Conservation (phyloP, 495 filamentous ascomycete genomes). For the Xylaria bambusicola region DNA sequence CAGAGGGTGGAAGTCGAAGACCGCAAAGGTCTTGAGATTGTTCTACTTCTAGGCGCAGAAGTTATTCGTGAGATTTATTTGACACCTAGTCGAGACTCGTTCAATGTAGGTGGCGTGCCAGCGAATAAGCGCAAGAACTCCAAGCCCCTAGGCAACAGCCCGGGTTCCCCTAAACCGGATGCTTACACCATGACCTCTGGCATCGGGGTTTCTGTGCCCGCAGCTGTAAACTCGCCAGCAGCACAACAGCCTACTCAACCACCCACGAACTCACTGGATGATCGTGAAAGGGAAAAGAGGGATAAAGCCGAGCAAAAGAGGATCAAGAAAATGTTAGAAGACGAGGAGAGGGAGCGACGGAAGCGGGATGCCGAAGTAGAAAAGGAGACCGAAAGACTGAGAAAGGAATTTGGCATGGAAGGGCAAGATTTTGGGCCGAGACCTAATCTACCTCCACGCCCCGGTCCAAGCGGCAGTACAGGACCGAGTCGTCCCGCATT, state of each 20-base stretch:
- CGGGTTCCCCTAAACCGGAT: slow-evolving; percentile 19
- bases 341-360: slow-evolving; percentile 70
- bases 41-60: slow-evolving; percentile 76
- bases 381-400: slow-evolving; percentile 80
- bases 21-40: slow-evolving; percentile 88
- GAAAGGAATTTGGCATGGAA: slow-evolving; percentile 66
- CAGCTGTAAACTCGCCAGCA: slow-evolving; percentile 20
- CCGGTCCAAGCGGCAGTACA: slow-evolving; percentile 2
- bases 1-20: slow-evolving; percentile 91
- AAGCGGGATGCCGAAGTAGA: slow-evolving; percentile 71
- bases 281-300: slow-evolving; percentile 53
- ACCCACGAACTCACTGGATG: slow-evolving; percentile 63
- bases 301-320: slow-evolving; percentile 66
- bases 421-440: slow-evolving; percentile 41
- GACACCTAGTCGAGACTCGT: slow-evolving; percentile 64
- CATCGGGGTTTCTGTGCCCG: slow-evolving; percentile 21
- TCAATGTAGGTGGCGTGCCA: slow-evolving; percentile 67
- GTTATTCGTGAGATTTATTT: slow-evolving; percentile 90
- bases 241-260: slow-evolving; percentile 29
- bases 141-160: slow-evolving; percentile 33
- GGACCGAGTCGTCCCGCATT: slow-evolving; percentile 16
- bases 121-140: slow-evolving; percentile 45
- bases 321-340: slow-evolving; percentile 74
- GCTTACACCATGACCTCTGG: slow-evolving; percentile 28
- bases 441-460: slow-evolving; percentile 29